Evolutionary conservation across 495 filamentous ascomycete genomes (phyloP), one percentile per base, ranked within the genome.

Genomic region (Podospora pseudoanserina): DNA sequence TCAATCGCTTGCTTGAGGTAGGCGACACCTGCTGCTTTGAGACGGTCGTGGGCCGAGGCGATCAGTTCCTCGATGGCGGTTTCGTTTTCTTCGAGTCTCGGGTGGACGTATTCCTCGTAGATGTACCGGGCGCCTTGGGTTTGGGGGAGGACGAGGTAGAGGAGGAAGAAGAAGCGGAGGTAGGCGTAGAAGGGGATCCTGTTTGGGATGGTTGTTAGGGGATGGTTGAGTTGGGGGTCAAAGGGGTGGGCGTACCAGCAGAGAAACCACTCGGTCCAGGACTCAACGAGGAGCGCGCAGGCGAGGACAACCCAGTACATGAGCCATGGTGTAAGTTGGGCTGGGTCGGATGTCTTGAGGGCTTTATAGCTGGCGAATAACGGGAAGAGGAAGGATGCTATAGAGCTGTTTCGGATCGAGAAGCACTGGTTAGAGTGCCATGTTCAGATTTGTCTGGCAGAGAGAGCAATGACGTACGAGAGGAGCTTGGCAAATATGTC

Each of bases 351-450:
- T 23, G 93, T 92, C 78, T 93, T 93, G 72, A 99, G 91, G 54
- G 95, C 96, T 84, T 98, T 98, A 87, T 96, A 98, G 67, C 94
- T 97, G 67, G 94, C 94, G 81, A 97, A 99, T 64, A 97, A 86
- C 67, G 95, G 95, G 80, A 99, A 94, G 78, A 97, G 86, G 76
- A 97, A 93, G 67, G 93, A 95, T 65, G 92, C 88, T 74, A 95
- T 80, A 66, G 94, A 96, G 74, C 90, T 92, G 80, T 71, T 55
- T 56, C 56, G 19, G 26, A 23, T 34, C 27, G 28, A 39, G 32
- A 66, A 67, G 60, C 62, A 32, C 66, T 49, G 9, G 13, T 49
- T 13, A 49, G 39, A 11, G 7, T 11, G 39, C 9, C 15, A 11
- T 16, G 39, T 49, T 49, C 39, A 49, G 5, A 49, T 32, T 32